Conservation (phyloP, 345 rosid genomes). For the Cardamine occulta region DNA sequence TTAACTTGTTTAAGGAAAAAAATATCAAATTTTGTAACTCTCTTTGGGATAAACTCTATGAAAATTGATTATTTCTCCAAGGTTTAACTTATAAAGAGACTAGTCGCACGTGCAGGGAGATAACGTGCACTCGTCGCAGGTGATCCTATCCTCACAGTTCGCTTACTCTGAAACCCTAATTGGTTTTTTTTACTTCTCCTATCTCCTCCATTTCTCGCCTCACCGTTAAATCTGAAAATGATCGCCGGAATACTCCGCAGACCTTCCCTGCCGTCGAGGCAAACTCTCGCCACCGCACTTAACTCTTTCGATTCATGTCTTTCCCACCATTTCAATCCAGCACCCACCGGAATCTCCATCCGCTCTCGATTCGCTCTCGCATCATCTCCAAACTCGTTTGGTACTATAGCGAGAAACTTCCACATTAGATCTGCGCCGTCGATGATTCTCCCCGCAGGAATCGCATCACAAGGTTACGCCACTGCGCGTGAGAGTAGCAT, state of each 20-base stretch:
- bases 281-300: conserved; percentile 12
- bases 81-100: neutral
- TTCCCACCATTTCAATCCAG: conserved; percentile 20
- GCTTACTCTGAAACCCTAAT: conserved; percentile 34
- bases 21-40: neutral
- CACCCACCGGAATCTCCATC: conserved; percentile 21
- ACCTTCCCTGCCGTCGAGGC: conserved; percentile 26
- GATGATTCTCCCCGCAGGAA: conserved; percentile 43
- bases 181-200: neutral
- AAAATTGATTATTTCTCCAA: neutral
- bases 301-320: conserved; percentile 11
- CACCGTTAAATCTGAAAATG: conserved; percentile 37
- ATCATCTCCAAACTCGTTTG: conserved; percentile 5
- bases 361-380: neutral
- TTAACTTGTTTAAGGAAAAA: neutral
- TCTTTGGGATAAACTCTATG: neutral
- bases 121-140: conserved; percentile 17
- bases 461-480: conserved; percentile 52
- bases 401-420: conserved; percentile 41
- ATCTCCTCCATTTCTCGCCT: neutral
- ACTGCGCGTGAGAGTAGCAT: neutral
- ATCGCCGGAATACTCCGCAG: conserved; percentile 36
- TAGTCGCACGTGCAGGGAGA: neutral
- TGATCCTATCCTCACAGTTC: neutral
- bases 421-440: conserved; percentile 57